Percentiles rank a stretch among this genome's conserved stretches.
phyloP scores from a whole-genome alignment of 805 yeast genomes.

The Monosporozyma unispora region DNA sequence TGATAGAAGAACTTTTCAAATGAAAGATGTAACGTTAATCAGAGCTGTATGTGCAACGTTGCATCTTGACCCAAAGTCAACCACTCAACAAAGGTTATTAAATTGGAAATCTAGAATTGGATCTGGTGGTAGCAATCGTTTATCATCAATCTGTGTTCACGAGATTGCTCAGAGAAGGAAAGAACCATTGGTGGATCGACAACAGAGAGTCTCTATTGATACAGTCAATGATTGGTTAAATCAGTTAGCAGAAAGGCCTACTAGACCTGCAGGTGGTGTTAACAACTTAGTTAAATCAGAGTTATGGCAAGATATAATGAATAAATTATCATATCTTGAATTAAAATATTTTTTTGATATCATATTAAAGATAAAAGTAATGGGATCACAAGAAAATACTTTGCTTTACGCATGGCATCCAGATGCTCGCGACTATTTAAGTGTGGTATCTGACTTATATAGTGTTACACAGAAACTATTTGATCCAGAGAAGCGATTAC shows the following conservation, averaged over 20 bases:
- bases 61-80: constrained; percentile 50
- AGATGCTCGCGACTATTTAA: constrained; percentile 56
- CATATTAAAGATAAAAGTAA: constrained; percentile 47
- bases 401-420: constrained; percentile 66
- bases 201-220: constrained; percentile 35
- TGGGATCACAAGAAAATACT: constrained; percentile 48
- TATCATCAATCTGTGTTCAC: constrained; percentile 41
- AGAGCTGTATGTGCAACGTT: constrained; percentile 41
- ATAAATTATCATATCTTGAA: constrained; percentile 50
- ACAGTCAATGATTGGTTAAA: constrained; percentile 43
- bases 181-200: constrained; percentile 27
- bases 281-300: constrained; percentile 21
- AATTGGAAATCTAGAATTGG: constrained; percentile 40
- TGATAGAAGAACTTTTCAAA: constrained; percentile 52
- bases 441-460: constrained; percentile 56
- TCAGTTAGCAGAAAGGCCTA: constrained; percentile 28
- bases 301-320: constrained; percentile 42
- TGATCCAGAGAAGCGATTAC: constrained; percentile 40
- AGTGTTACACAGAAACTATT: constrained; percentile 49
- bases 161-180: constrained; percentile 39
- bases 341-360: constrained; percentile 61
- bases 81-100: constrained; percentile 44
- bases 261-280: constrained; percentile 13
- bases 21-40: constrained; percentile 57
- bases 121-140: constrained; percentile 34